Conservation (phyloP, 129 eudicot genomes). For the Mikania micrantha region DNA sequence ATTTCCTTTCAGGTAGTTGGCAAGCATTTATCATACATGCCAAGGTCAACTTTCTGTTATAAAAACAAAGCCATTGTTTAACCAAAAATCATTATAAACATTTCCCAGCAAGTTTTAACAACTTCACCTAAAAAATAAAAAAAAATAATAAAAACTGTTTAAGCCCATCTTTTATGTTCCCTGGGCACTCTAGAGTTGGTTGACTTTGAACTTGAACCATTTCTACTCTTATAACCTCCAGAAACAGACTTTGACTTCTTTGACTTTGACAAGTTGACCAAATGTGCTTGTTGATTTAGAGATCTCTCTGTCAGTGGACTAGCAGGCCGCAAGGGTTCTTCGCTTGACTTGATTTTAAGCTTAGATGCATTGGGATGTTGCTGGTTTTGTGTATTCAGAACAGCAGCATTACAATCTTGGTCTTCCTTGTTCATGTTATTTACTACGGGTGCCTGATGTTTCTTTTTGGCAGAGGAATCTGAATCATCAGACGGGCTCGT, state of each 20-base stretch:
- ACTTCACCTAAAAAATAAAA: not conserved
- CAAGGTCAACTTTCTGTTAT: not conserved
- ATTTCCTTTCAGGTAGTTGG: not conserved
- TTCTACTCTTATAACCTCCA: constrained; percentile 29
- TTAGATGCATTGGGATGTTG: constrained; percentile 1
- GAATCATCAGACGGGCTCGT: constrained; percentile 81
- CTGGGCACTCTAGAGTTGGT: constrained; percentile 29
- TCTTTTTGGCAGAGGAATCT: constrained; percentile 36
- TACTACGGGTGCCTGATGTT: not conserved
- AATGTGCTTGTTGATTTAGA: constrained; percentile 31
- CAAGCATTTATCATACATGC: not conserved
- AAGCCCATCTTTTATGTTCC: constrained; percentile 52
- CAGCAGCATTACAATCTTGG: not conserved
- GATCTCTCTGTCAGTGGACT: constrained; percentile 54
- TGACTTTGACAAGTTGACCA: constrained; percentile 18
- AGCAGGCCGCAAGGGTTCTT: not conserved
- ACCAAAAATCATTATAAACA: not conserved
- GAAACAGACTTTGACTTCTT: constrained; percentile 24
- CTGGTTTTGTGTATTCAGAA: constrained; percentile 13
- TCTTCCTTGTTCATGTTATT: constrained; percentile 6
- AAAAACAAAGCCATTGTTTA: not conserved
- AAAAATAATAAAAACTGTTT: constrained; percentile 16
- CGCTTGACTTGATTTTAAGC: constrained; percentile 2
- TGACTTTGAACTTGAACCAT: constrained; percentile 10
- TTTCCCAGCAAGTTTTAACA: not conserved